Evolutionary conservation across 2,329 filamentous ascomycete genomes (phyloP).

Genomic region (Fusarium aywerte): DNA sequence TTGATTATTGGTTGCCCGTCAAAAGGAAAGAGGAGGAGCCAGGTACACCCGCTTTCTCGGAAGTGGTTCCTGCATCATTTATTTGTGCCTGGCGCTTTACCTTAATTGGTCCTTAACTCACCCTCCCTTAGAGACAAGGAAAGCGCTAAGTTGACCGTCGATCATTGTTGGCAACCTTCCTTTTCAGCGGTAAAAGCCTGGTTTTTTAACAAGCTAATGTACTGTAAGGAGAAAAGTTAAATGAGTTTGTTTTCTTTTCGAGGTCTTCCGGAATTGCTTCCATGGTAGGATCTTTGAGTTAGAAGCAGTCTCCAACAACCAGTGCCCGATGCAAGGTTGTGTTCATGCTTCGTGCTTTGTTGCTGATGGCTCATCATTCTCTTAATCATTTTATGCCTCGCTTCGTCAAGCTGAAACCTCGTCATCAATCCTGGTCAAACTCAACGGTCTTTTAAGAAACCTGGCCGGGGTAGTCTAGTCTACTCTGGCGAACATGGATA

Average conservation of each 20-base stretch:
- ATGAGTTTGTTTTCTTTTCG: conserved; percentile 21
- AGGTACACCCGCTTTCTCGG: conserved; percentile 33
- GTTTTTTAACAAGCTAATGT: conserved; percentile 29
- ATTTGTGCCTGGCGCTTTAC: conserved; percentile 42
- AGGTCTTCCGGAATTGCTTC: conserved; percentile 12
- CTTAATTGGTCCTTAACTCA: conserved; percentile 13
- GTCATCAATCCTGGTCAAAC: conserved; percentile 20
- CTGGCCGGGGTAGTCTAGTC: background rate
- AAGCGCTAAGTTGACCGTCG: conserved; percentile 12
- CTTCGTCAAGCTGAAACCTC: conserved; percentile 32
- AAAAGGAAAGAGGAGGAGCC: conserved; percentile 6
- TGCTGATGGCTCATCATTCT: background rate
- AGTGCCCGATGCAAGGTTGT: background rate
- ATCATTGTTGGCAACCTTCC: conserved; percentile 20
- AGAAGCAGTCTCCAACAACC: background rate
- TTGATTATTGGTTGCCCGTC: conserved; percentile 13
- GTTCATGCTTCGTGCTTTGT: background rate
- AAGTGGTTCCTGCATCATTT: conserved; percentile 42
- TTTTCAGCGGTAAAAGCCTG: conserved; percentile 2
- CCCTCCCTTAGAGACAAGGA: background rate
- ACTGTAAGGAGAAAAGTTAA: conserved; percentile 33
- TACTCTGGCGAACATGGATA: background rate
- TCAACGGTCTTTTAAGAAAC: background rate
- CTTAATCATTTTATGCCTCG: conserved; percentile 1
- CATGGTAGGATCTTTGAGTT: background rate